phyloP scores from a whole-genome alignment of 202 grass and related monocot genomes.

The Sporobolus alterniflorus region DNA sequence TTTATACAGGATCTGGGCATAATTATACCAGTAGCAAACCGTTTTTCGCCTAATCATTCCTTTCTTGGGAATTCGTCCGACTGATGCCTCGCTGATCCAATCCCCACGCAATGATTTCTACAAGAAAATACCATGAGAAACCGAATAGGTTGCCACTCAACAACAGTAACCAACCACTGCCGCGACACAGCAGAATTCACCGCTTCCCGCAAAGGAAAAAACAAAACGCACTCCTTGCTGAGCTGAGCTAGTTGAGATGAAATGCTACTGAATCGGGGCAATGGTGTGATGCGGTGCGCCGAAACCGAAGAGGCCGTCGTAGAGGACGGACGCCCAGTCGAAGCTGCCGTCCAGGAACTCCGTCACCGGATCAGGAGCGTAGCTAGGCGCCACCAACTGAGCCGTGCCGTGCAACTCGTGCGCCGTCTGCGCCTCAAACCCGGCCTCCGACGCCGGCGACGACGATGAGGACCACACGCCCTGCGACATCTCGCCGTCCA shows the following conservation, averaged over 20 bases:
- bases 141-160: not conserved
- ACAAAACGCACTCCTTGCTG: not conserved
- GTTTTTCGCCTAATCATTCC: too few species aligned
- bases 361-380: not conserved
- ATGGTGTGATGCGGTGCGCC: not conserved
- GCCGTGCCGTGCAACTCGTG: not conserved
- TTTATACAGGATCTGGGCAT: too few species aligned
- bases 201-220: not conserved
- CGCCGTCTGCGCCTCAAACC: not conserved
- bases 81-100: not conserved
- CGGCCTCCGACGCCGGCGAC: conserved; percentile 12
- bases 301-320: not conserved
- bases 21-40: not conserved
- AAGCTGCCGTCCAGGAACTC: conserved; percentile 37
- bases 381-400: not conserved
- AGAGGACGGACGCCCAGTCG: conserved; percentile 34
- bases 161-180: not conserved
- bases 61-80: too few species aligned
- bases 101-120: not conserved
- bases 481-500: not conserved
- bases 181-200: not conserved
- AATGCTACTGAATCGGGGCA: not conserved
- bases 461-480: conserved; percentile 5
- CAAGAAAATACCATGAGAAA: not conserved
- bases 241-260: not conserved